Evolutionary conservation across 176 grass and related monocot genomes (phyloP), one percentile per base, ranked within the genome.

Genomic region (Phoenix roebelenii): DNA sequence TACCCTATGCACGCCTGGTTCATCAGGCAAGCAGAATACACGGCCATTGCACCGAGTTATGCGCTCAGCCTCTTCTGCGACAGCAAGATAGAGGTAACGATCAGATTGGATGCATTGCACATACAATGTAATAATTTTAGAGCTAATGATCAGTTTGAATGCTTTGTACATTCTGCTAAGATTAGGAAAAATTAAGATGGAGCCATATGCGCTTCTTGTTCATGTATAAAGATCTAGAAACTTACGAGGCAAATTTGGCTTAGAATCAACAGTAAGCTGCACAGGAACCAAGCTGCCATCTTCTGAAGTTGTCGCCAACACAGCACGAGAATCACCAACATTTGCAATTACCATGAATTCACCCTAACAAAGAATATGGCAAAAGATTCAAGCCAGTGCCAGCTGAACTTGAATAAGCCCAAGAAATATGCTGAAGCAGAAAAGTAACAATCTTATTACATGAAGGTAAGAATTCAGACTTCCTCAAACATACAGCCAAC

Each of bases 241-340:
- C 93, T 85, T 83, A 98, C 93, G 76, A 3, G 93, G 93, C 67
- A 99, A 51, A 56, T 99, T 84, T 2, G 94, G 94, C 54, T 99
- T 99, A 57, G 79, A 86, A 74, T 99, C 88, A 23, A 89, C 73
- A 39, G 76, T 99, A 30, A 99, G 94, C 64, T 99, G 94, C 22
- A 89, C 60, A 39, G 94, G 73, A 3, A 86, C 1, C 75, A 59
- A 66, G 75, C 18, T 65, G 58, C 79, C 88, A 55, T 84, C 62
- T 14, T 72, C 76, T 5, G 66, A 60, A n/a, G 58, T 57, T 25
- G 82, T 89, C 1, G 49, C 94, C 16, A 99, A 61, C 25, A 99
- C 82, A 18, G 85, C 94, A 18, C 88, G 79, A n/a, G 94, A 99
- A 65, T 99, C 94, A 23, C 94, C 94, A 1, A 99, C 77, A 32